Evolutionary conservation across 1,139 yeast species (phyloP).

Genomic region (Yamadazyma taylorii): DNA sequence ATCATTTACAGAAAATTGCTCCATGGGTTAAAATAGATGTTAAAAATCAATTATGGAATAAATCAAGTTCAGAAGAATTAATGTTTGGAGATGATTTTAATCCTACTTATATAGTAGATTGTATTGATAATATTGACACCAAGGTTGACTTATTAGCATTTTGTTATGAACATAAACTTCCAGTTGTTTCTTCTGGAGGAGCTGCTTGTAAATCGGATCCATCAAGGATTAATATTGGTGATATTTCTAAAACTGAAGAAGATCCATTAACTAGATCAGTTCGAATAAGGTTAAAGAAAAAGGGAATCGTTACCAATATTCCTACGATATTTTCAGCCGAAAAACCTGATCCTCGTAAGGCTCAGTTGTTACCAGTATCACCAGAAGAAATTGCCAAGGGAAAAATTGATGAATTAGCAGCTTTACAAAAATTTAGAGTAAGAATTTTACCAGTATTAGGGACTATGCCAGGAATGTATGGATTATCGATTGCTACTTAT

Average conservation of each 20-base stretch:
- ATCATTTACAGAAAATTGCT: slow-evolving; percentile 66
- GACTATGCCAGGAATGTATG: slow-evolving; percentile 95
- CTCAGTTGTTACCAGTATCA: slow-evolving; percentile 77
- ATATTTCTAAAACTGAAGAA: slow-evolving; percentile 67
- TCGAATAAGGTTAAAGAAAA: slow-evolving; percentile 74
- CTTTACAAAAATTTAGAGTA: slow-evolving; percentile 85
- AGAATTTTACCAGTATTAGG: slow-evolving; percentile 93
- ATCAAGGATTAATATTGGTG: slow-evolving; percentile 44
- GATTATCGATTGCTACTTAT: slow-evolving; percentile 84
- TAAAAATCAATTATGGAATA: slow-evolving; percentile 72
- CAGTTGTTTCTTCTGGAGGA: slow-evolving; percentile 88
- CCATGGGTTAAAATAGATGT: slow-evolving; percentile 91
- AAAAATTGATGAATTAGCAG: slow-evolving; percentile 81
- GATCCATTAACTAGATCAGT: slow-evolving; percentile 92
- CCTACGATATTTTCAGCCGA: slow-evolving; percentile 93
- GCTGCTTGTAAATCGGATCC: slow-evolving; percentile 76
- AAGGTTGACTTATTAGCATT: slow-evolving; percentile 84
- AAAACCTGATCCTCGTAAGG: slow-evolving; percentile 94
- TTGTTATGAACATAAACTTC: slow-evolving; percentile 58
- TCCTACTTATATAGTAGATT: slow-evolving; percentile 82
- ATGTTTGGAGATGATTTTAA: slow-evolving; percentile 52
- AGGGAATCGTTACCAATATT: slow-evolving; percentile 73
- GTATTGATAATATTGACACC: slow-evolving; percentile 94
- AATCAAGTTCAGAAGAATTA: slow-evolving; percentile 60
- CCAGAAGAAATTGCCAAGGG: slow-evolving; percentile 81